These are phyloP conservation scores for Elaeagnus macrophylla DNA, from an alignment of 306 rosid species.

Conservation along the genomic window DNA sequence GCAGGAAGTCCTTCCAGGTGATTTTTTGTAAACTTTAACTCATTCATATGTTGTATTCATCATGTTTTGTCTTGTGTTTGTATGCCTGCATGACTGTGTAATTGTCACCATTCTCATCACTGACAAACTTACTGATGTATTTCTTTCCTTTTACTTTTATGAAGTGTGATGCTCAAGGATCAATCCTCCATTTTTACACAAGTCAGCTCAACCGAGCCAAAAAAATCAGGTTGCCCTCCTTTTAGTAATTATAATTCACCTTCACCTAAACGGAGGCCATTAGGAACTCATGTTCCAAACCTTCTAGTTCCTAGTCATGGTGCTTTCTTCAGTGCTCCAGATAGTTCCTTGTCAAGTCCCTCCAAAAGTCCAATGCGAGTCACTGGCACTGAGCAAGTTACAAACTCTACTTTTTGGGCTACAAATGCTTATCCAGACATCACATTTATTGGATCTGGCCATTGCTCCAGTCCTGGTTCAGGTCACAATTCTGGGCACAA, in stretches of 20 bases:
- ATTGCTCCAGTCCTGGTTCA: conserved; percentile 95
- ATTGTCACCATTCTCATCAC: conserved; percentile 19
- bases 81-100: conserved; percentile 9
- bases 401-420: conserved; percentile 45
- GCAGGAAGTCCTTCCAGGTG: conserved; percentile 79
- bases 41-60: conserved; percentile 9
- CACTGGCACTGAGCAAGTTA: conserved; percentile 45
- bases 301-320: conserved; percentile 81
- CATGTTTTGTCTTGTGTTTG: conserved; percentile 15
- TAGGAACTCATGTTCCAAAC: conserved; percentile 75
- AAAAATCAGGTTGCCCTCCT: conserved; percentile 45
- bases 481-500: conserved; percentile 98
- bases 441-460: conserved; percentile 68
- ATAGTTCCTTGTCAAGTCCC: conserved; percentile 75
- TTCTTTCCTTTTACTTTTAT: conserved; percentile 11
- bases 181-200: conserved; percentile 44
- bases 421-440: conserved; percentile 44
- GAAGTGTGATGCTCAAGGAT: conserved; percentile 66
- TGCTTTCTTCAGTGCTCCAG: conserved; percentile 78
- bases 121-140: conserved; percentile 24
- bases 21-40: conserved; percentile 17
- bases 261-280: conserved; percentile 71
- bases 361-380: conserved; percentile 63
- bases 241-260: conserved; percentile 39
- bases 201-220: conserved; percentile 43